These are phyloP conservation scores for Yamadazyma ubonensis DNA, from an alignment of 805 yeast genomes.

Conservation along the genomic window DNA sequence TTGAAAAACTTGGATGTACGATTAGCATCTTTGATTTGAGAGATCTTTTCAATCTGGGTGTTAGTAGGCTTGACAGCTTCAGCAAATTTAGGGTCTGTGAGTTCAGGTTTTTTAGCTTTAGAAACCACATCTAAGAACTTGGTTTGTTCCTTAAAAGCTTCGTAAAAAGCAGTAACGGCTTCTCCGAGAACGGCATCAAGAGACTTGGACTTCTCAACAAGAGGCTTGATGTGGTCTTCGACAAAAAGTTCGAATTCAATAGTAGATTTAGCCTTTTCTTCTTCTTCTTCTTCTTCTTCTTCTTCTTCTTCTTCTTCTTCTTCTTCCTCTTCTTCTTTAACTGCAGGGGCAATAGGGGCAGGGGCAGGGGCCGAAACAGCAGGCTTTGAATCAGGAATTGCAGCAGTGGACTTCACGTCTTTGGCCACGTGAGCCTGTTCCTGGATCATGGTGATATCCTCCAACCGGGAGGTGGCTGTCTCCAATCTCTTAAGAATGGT, in stretches of 20 bases:
- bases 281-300: slow-evolving; percentile 10
- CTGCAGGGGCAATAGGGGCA: background rate
- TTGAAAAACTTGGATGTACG: slow-evolving; percentile 64
- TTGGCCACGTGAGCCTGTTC: slow-evolving; percentile 37
- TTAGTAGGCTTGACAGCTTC: slow-evolving; percentile 70
- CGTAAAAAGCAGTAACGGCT: slow-evolving; percentile 47
- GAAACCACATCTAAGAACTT: slow-evolving; percentile 58
- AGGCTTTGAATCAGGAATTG: slow-evolving; percentile 11
- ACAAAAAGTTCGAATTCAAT: slow-evolving; percentile 56
- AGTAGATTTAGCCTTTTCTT: slow-evolving; percentile 42
- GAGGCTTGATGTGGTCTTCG: slow-evolving; percentile 54
- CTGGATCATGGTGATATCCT: slow-evolving; percentile 81
- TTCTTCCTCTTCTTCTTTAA: background rate
- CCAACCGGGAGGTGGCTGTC: slow-evolving; percentile 90
- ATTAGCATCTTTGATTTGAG: slow-evolving; percentile 69
- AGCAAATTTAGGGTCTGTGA: slow-evolving; percentile 51
- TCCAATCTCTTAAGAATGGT: slow-evolving; percentile 74
- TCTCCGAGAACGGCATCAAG: slow-evolving; percentile 59
- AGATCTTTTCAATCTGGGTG: slow-evolving; percentile 54
- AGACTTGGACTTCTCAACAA: slow-evolving; percentile 50
- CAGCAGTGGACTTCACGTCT: slow-evolving; percentile 19
- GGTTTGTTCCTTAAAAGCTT: slow-evolving; percentile 61
- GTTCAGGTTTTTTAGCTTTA: slow-evolving; percentile 63
- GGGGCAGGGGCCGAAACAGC: slow-evolving; percentile 4
- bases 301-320: background rate